A percentile compares a stretch with the other conserved stretches of the same genome.
Conservation (phyloP, 495 filamentous ascomycete species). For the Trichoderma asperelloides region DNA sequence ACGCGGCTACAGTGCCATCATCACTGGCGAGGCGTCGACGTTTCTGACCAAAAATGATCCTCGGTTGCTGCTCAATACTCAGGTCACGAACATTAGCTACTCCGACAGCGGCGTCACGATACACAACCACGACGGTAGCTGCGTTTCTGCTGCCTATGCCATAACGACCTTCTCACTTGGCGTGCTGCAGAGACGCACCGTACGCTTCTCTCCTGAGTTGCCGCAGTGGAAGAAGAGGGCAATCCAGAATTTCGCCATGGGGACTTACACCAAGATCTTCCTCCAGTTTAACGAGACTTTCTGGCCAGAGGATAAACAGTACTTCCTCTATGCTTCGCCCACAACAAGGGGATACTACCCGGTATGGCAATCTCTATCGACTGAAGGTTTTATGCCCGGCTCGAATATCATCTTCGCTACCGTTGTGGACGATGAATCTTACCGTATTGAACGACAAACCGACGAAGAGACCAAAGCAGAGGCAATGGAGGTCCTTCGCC, state of each 20-base stretch:
- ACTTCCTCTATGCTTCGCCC: constrained; percentile 62
- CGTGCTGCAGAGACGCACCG: constrained; percentile 32
- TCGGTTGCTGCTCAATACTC: constrained; percentile 50
- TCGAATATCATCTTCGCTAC: constrained; percentile 65
- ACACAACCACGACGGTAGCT: constrained; percentile 45
- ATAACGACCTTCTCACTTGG: constrained; percentile 42
- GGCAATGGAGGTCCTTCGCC: constrained; percentile 50
- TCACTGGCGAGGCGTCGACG: constrained; percentile 52
- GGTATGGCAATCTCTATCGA: constrained; percentile 58
- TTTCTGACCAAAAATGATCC: constrained; percentile 50
- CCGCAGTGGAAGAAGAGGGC: constrained; percentile 60
- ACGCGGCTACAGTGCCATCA: constrained; percentile 56
- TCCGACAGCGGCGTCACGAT: constrained; percentile 46
- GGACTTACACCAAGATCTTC: constrained; percentile 74
- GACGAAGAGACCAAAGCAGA: constrained; percentile 52
- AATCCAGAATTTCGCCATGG: constrained; percentile 61
- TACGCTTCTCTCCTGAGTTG: constrained; percentile 51
- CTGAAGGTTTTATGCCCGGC: constrained; percentile 50
- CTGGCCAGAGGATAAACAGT: constrained; percentile 60
- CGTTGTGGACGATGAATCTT: constrained; percentile 51
- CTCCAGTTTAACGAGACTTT: constrained; percentile 63
- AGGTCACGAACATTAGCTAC: constrained; percentile 53
- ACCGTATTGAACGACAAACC: constrained; percentile 53
- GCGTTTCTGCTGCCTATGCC: constrained; percentile 47
- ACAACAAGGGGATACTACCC: constrained; percentile 58